Percentiles rank a stretch among this genome's conserved stretches.
Evolutionary conservation across 495 filamentous ascomycete genomes (phyloP).

Genomic region (Cercophora scortea): DNA sequence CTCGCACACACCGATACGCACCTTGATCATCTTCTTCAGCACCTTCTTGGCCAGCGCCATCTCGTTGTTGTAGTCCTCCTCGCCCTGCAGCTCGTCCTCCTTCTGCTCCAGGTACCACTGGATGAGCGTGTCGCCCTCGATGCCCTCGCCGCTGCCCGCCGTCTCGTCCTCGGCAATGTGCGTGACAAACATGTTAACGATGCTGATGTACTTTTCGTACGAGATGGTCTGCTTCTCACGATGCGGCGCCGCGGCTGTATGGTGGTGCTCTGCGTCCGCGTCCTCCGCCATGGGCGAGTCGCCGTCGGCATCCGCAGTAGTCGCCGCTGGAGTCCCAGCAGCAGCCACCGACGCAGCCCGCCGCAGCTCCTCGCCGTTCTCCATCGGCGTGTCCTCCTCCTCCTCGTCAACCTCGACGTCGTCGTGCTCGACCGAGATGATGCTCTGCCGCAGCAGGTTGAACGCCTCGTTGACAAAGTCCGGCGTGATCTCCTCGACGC

Average conservation of each 20-base stretch:
- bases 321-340: conserved; percentile 13
- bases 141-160: conserved; percentile 69
- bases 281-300: conserved; percentile 64
- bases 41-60: conserved; percentile 75
- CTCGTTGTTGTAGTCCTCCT: conserved; percentile 76
- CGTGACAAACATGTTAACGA: conserved; percentile 75
- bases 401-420: conserved; percentile 95
- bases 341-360: conserved; percentile 33
- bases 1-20: conserved; percentile 21
- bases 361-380: conserved; percentile 27
- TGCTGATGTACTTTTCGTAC: conserved; percentile 89
- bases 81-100: conserved; percentile 69
- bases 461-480: conserved; percentile 87
- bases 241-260: conserved; percentile 26
- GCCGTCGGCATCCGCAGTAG: conserved; percentile 48
- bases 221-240: conserved; percentile 79
- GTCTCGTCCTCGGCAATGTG: conserved; percentile 67
- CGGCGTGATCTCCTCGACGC: conserved; percentile 80
- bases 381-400: conserved; percentile 39
- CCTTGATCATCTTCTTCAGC: conserved; percentile 93
- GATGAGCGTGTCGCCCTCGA: conserved; percentile 78
- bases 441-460: conserved; percentile 81
- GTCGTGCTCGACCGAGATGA: conserved; percentile 96
- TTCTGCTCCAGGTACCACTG: conserved; percentile 94
- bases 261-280: conserved; percentile 29